Evolutionary conservation across 495 filamentous ascomycete genomes (phyloP), one percentile per base, ranked within the genome.

Genomic region (Xylaria intraflava): DNA sequence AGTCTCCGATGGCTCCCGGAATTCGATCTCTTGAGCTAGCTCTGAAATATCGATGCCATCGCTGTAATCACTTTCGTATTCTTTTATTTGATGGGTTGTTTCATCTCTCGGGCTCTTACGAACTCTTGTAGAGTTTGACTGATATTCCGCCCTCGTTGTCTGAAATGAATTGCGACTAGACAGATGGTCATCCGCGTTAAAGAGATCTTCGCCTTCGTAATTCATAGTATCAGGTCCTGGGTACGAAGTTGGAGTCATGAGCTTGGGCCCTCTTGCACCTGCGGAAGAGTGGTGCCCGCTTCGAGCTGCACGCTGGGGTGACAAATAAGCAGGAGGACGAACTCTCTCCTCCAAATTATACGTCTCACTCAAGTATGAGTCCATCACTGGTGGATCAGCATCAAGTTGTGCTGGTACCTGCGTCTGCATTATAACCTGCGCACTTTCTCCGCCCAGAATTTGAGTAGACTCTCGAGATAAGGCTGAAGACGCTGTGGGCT

Each of bases 11-110:
- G 71, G 56, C 16, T 72, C 66, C 27, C 66, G 70, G 49, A 76
- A 67, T 47, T 87, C 80, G 29, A 85, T 63, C 58, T 78, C 70
- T 29, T 81, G 72, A 4, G 80, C 79, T 45, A 76, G 72, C 48
- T 85, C 82, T 14, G 87, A 69, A 71, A 90, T 80, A 6, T 86
- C 85, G 17, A 85, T 84, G 49, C 88, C 86, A 56, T 84, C 85
- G 24, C 74, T 78, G 55, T 78, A 79, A 51, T 83, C 77, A 33
- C 82, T 83, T 61, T 83, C 85, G 16, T 86, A 83, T 53, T 85
- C 80, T 16, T 74, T 62, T 11, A 60, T 42, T 3, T 29, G 56
- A 30, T 19, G 58, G 14, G 53, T 14, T 10, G 53, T 51, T 31
- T 45, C 46, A 16, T 55, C 62, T 19, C 16, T 17, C 2, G 58